These are phyloP conservation scores for Umbelopsis ramanniana DNA, from an alignment of 192 early-diverging fungal species.

Conservation along the genomic window DNA sequence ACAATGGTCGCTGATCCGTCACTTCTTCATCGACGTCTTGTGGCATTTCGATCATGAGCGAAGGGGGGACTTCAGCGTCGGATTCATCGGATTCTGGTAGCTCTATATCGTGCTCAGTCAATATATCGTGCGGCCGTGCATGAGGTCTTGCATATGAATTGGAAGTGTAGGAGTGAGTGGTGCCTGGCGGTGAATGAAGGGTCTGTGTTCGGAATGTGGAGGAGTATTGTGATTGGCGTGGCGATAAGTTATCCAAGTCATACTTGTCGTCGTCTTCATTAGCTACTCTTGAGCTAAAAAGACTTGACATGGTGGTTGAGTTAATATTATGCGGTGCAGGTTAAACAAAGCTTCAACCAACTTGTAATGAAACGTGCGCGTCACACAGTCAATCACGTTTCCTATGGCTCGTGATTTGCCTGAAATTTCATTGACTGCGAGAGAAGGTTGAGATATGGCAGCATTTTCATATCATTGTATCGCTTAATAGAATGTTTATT, in stretches of 20 bases:
- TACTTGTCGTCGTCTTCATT: slow-evolving; percentile 19
- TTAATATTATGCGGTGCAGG: neutral
- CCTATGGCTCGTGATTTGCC: too few relatives aligned
- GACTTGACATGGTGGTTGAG: slow-evolving; percentile 1
- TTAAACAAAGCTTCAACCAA: neutral
- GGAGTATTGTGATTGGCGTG: neutral
- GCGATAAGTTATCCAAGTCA: slow-evolving; percentile 16
- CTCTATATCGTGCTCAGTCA: slow-evolving; percentile 11
- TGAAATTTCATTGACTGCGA: too few relatives aligned
- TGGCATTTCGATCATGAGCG: slow-evolving; percentile 66
- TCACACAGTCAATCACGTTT: slow-evolving; percentile 11
- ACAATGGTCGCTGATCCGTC: slow-evolving; percentile 9
- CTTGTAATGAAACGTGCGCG: neutral
- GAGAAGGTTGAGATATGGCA: too few relatives aligned
- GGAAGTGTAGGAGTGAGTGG: neutral
- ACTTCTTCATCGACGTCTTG: neutral
- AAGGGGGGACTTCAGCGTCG: slow-evolving; percentile 64
- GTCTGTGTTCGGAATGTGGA: slow-evolving; percentile 8
- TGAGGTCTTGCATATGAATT: slow-evolving; percentile 11
- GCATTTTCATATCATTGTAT: too few relatives aligned
- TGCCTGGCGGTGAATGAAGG: slow-evolving; percentile 9
- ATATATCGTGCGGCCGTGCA: neutral
- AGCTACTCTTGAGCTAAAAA: slow-evolving; percentile 18
- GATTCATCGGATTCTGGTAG: slow-evolving; percentile 27
- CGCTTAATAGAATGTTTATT: too few relatives aligned